Percentiles rank a stretch among this genome's conserved stretches.
phyloP scores from a whole-genome alignment of 2,329 filamentous ascomycete genomes.

The Nigrograna mackinnonii region DNA sequence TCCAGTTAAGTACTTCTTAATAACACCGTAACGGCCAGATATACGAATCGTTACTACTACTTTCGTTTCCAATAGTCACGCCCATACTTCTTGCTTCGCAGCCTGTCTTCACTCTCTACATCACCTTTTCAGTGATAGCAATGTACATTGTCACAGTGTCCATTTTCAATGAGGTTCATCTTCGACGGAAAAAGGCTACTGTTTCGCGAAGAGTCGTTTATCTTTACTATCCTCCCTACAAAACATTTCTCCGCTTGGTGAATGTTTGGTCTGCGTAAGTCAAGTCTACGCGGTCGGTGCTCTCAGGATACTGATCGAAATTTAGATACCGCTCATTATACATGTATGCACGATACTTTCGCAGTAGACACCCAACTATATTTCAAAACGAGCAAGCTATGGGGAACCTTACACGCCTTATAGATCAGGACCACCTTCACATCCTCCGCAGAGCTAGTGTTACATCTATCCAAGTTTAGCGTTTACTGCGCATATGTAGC shows the following conservation, averaged over 20 bases:
- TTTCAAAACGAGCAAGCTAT: constrained; percentile 51
- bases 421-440: too few relatives aligned
- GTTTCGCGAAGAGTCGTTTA: constrained; percentile 41
- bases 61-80: constrained; percentile 50
- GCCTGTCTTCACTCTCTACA: constrained; percentile 44
- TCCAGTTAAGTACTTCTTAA: too few relatives aligned
- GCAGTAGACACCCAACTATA: constrained; percentile 51
- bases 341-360: constrained; percentile 52
- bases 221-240: constrained; percentile 52
- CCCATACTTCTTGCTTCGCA: constrained; percentile 50
- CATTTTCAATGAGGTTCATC: constrained; percentile 55
- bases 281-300: constrained; percentile 26
- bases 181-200: constrained; percentile 49
- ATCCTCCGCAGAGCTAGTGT: too few relatives aligned
- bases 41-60: constrained; percentile 52
- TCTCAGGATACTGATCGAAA: not conserved
- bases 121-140: constrained; percentile 42
- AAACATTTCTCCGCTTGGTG: constrained; percentile 48
- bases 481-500: too few relatives aligned
- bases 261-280: constrained; percentile 49
- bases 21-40: too few relatives aligned
- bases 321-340: constrained; percentile 26
- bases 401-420: not conserved
- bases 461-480: too few relatives aligned
- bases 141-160: constrained; percentile 50